These are phyloP conservation scores for Dactylellina haptotyla DNA, from an alignment of 2,329 filamentous ascomycete species.

Conservation along the genomic window DNA sequence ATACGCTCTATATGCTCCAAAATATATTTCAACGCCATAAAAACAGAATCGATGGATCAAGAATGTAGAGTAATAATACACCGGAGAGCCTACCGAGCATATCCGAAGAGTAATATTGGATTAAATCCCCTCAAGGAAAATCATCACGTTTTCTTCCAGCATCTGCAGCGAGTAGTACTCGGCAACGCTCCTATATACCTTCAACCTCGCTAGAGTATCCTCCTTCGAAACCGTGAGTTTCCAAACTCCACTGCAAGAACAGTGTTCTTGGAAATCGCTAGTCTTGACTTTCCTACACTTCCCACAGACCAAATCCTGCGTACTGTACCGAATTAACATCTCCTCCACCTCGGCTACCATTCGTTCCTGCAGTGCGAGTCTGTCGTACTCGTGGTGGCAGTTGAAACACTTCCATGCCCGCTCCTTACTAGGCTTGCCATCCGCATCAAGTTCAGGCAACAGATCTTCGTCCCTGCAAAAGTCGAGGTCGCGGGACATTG, in stretches of 20 bases:
- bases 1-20: slow-evolving; percentile 15
- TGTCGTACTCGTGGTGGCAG: slow-evolving; percentile 79
- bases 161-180: slow-evolving; percentile 82
- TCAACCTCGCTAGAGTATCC: slow-evolving; percentile 73
- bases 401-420: slow-evolving; percentile 74
- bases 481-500: slow-evolving; percentile 86
- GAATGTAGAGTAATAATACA: neutral
- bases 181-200: slow-evolving; percentile 78
- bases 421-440: slow-evolving; percentile 58
- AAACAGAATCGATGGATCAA: neutral
- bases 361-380: slow-evolving; percentile 83
- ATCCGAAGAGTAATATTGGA: neutral
- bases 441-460: slow-evolving; percentile 65
- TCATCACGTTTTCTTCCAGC: slow-evolving; percentile 78
- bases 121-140: slow-evolving; percentile 62
- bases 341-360: slow-evolving; percentile 81
- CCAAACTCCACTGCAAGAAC: slow-evolving; percentile 90
- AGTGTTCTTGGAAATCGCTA: slow-evolving; percentile 97
- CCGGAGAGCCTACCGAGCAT: neutral
- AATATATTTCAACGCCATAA: slow-evolving; percentile 27
- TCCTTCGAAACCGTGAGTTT: slow-evolving; percentile 74
- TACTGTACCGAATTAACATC: slow-evolving; percentile 80
- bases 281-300: slow-evolving; percentile 77
- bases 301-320: slow-evolving; percentile 85
- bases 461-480: slow-evolving; percentile 89